A percentile compares a stretch with the other conserved stretches of the same genome.
phyloP scores from a whole-genome alignment of 441 rosid species.

The Capsella rubella region DNA sequence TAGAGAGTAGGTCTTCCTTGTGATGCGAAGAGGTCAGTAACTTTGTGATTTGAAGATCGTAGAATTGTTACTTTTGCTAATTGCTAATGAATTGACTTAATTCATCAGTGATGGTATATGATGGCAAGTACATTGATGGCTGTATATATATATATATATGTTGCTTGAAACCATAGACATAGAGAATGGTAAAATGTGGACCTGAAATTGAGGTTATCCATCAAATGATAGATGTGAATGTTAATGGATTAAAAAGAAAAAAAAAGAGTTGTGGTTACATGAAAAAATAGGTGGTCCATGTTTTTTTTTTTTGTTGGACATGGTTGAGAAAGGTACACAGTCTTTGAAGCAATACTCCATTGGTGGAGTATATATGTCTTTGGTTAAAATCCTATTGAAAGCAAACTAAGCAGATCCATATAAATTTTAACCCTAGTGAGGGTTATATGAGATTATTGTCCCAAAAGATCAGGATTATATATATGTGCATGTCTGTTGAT shows the following conservation, averaged over 20 bases:
- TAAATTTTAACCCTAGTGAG: neutral
- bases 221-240: conserved; percentile 37
- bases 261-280: conserved; percentile 5
- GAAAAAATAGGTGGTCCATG: conserved; percentile 40
- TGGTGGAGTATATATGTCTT: conserved; percentile 18
- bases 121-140: neutral
- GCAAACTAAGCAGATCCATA: neutral
- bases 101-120: neutral
- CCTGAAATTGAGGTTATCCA: conserved; percentile 38
- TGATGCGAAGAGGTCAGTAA: neutral
- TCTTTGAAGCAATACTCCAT: conserved; percentile 36
- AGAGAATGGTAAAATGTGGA: conserved; percentile 34
- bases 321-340: conserved; percentile 16
- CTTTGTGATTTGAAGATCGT: neutral
- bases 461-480: too few species aligned
- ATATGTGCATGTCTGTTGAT: neutral
- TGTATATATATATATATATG: neutral
- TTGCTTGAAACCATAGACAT: conserved; percentile 20
- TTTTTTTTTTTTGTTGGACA: conserved; percentile 1
- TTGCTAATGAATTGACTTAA: conserved; percentile 13
- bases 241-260: neutral
- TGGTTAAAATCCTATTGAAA: neutral
- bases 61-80: neutral
- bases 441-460: too few species aligned
- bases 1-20: neutral